Conservation (phyloP, 2,329 filamentous ascomycete genomes). For the Ceratocystis huliohia region DNA sequence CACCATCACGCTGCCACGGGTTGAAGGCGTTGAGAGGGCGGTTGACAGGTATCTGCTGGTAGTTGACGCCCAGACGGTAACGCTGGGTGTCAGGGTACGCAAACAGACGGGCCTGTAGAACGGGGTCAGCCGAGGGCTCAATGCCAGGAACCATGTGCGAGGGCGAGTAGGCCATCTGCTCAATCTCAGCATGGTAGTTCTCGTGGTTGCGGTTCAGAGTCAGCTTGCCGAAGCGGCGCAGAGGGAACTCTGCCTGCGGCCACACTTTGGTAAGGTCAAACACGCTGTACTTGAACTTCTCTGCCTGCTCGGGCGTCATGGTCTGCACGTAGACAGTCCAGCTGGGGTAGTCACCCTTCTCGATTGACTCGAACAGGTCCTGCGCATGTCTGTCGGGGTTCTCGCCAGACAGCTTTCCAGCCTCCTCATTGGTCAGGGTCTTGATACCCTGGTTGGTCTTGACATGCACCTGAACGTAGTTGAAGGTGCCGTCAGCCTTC, state of each 20-base stretch:
- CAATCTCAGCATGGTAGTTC: constrained; percentile 59
- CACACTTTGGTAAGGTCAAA: constrained; percentile 60
- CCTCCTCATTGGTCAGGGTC: constrained; percentile 46
- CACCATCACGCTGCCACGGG: constrained; percentile 61
- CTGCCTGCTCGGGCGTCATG: constrained; percentile 48
- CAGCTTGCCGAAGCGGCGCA: constrained; percentile 47
- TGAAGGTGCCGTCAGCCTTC: constrained; percentile 52
- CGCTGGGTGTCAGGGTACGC: constrained; percentile 51
- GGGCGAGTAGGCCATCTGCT: constrained; percentile 55
- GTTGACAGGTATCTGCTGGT: constrained; percentile 52
- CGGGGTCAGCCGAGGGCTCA: constrained; percentile 48
- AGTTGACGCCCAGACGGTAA: constrained; percentile 51
- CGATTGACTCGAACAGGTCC: constrained; percentile 52
- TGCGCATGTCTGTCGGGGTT: constrained; percentile 52
- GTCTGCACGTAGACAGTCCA: constrained; percentile 55
- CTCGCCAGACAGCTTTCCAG: constrained; percentile 38
- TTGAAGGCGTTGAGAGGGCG: constrained; percentile 43
- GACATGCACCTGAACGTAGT: constrained; percentile 53
- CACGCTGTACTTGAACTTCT: constrained; percentile 48
- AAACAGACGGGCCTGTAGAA: constrained; percentile 49
- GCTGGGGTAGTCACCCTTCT: constrained; percentile 45
- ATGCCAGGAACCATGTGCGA: constrained; percentile 52
- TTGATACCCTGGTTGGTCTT: constrained; percentile 51
- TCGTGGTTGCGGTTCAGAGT: constrained; percentile 51
- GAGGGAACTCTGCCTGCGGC: constrained; percentile 50